A percentile compares a stretch with the other conserved stretches of the same genome.
Conservation (phyloP, 2,329 filamentous ascomycete species). For the Decorospora gaudefroyi region DNA sequence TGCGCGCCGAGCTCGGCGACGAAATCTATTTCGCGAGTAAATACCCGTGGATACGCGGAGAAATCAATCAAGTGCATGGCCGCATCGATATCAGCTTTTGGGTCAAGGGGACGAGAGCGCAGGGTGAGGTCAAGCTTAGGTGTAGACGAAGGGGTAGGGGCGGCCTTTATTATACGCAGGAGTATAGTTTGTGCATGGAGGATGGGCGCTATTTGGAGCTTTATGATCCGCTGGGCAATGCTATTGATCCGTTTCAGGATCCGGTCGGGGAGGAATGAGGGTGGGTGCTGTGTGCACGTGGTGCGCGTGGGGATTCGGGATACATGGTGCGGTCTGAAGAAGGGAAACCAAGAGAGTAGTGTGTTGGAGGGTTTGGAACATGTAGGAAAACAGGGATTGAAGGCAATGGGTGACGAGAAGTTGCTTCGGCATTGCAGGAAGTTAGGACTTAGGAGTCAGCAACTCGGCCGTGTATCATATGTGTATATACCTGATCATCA, state of each 20-base stretch:
- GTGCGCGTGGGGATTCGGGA: too few relatives aligned
- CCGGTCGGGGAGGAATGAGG: slow-evolving; percentile 33
- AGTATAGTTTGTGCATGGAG: slow-evolving; percentile 80
- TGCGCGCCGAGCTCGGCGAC: slow-evolving; percentile 80
- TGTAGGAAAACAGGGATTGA: too few relatives aligned
- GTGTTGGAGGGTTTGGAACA: not conserved
- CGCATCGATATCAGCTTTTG: slow-evolving; percentile 83
- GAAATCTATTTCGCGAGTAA: slow-evolving; percentile 57
- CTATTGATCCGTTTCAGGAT: slow-evolving; percentile 65
- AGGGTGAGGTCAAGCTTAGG: slow-evolving; percentile 78
- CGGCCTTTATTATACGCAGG: slow-evolving; percentile 80
- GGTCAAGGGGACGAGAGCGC: slow-evolving; percentile 76
- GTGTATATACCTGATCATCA: slow-evolving; percentile 23
- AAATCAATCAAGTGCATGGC: slow-evolving; percentile 93
- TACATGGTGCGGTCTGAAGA: not conserved
- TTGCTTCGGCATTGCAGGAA: not conserved
- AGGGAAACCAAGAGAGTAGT: not conserved
- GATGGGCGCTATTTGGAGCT: slow-evolving; percentile 73
- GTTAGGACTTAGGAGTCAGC: not conserved
- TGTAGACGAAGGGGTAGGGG: slow-evolving; percentile 71
- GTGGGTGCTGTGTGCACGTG: not conserved
- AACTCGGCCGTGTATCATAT: slow-evolving; percentile 17
- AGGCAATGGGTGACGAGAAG: too few relatives aligned
- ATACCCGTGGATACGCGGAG: slow-evolving; percentile 57
- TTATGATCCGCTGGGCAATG: slow-evolving; percentile 63